Evolutionary conservation across 2,329 filamentous ascomycete genomes (phyloP).

Genomic region (Coleophoma eucalyptorum): DNA sequence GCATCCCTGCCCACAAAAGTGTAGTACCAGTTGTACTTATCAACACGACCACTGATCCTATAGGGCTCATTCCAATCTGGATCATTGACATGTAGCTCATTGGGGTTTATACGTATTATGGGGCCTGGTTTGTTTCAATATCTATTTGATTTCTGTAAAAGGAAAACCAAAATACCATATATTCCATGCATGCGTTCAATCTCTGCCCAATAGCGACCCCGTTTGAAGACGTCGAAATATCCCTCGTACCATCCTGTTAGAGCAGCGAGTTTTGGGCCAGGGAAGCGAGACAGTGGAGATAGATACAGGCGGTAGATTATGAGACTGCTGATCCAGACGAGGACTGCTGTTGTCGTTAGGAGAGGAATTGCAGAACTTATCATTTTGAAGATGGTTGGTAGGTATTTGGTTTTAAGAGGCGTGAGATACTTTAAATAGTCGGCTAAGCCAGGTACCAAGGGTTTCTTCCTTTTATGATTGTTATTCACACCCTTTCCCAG

Average conservation of each 20-base stretch:
- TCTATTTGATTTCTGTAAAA: not conserved
- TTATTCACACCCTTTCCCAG: too few relatives aligned
- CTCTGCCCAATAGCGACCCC: conserved; percentile 9
- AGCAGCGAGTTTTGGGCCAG: conserved; percentile 27
- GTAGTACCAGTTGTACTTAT: conserved; percentile 10
- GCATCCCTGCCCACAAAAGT: conserved; percentile 3
- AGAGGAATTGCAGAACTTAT: not conserved
- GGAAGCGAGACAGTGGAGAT: conserved; percentile 24
- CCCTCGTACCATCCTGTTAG: conserved; percentile 20
- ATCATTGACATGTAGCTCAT: conserved; percentile 24
- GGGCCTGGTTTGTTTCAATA: conserved; percentile 12
- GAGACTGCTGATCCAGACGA: not conserved
- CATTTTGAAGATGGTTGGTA: not conserved
- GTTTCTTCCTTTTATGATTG: too few relatives aligned
- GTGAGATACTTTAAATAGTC: not conserved
- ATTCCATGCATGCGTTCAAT: conserved; percentile 20
- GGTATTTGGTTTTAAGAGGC: not conserved
- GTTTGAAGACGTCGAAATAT: conserved; percentile 16
- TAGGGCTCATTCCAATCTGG: conserved; percentile 14
- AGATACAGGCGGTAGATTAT: conserved; percentile 23
- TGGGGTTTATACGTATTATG: conserved; percentile 21
- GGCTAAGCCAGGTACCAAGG: not conserved
- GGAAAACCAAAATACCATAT: conserved; percentile 14
- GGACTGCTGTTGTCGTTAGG: not conserved
- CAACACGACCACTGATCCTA: conserved; percentile 7